Evolutionary conservation across 495 filamentous ascomycete genomes (phyloP).

Genomic region (Lophium mytilinum): DNA sequence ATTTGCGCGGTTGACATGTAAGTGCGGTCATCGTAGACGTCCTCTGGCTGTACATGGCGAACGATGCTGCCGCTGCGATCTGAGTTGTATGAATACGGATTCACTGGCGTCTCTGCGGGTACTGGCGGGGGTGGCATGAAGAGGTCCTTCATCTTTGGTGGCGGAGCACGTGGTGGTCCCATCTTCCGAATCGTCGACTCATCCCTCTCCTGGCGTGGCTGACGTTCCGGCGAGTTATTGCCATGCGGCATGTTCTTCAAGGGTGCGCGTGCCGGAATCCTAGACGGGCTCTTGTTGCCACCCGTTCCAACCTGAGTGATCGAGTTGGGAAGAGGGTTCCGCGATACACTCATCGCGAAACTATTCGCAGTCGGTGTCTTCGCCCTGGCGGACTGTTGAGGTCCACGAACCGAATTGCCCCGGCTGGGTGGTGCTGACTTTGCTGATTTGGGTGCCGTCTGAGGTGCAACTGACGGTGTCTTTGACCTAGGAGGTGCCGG

Average conservation of each 20-base stretch:
- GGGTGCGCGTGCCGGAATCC: constrained; percentile 73
- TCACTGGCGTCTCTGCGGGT: constrained; percentile 33
- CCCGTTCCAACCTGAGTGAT: constrained; percentile 23
- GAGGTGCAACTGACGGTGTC: constrained; percentile 50
- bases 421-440: constrained; percentile 39
- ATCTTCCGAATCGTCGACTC: constrained; percentile 46
- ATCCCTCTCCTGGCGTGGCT: constrained; percentile 21
- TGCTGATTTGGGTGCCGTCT: constrained; percentile 32
- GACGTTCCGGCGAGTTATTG: constrained; percentile 75
- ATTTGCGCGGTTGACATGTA: constrained; percentile 23
- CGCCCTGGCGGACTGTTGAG: constrained; percentile 45
- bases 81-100: constrained; percentile 19
- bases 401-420: constrained; percentile 44
- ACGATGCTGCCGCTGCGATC: constrained; percentile 61
- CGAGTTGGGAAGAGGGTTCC: constrained; percentile 49
- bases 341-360: constrained; percentile 36
- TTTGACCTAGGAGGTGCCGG: constrained; percentile 48
- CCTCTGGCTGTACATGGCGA: constrained; percentile 71
- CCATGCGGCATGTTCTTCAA: constrained; percentile 73
- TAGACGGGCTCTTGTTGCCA: constrained; percentile 52
- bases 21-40: constrained; percentile 66
- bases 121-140: constrained; percentile 56
- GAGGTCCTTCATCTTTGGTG: constrained; percentile 85
- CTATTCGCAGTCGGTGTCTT: constrained; percentile 53
- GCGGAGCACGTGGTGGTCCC: constrained; percentile 59